Base-by-base conservation (phyloP, 345 rosid species). In the Aquilaria sinensis region DNA sequence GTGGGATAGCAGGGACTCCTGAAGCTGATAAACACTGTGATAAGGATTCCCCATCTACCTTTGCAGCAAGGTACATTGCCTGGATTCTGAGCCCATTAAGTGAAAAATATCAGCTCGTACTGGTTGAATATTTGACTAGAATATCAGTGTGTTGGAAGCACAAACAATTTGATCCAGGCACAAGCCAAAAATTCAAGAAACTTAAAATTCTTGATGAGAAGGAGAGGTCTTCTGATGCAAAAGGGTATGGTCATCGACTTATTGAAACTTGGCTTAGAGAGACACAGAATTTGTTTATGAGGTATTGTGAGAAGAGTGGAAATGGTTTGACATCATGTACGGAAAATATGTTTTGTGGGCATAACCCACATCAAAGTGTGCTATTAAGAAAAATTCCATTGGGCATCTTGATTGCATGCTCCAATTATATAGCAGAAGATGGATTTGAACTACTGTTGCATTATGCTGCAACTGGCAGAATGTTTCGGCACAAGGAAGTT, bases 21-120 rank as follows among this genome's bases (percentile, higher is more conserved):
- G 31, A 51, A 41, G 37, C 30, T 46, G 73, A 60, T 61, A 67
- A 72, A 72, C 29, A 33, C 59, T 61, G 64, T 15, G 75, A 71
- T 61, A 43, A 50, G 61, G 71, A 78, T 52, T 63, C 65, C 43
- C 57, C 70, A 50, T 64, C 72, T 66, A 12, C 64, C 37, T 72
- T 78, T 64, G 96, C 88, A 6, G 91, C 88, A 57, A 83, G 78
- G 68, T 91, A 86, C 75, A 78, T 91, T 56, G 73, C 85, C 13
- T 88, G 97, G 94, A 73, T 86, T 71, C 53, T 88, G 67, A 77
- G 75, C 47, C 96, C 96, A 1, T 57, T 37, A 43, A 67, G 68
- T 74, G 77, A 75, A 78, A 61, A 69, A 63, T 60, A 75, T 51
- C 89, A 79, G 71, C 81, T 68, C 70, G 64, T 72, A 63, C 70